These are phyloP conservation scores for Ichthyophthirius multifiliis DNA, from an alignment of 169 alveolate genomes.

Conservation along the genomic window DNA sequence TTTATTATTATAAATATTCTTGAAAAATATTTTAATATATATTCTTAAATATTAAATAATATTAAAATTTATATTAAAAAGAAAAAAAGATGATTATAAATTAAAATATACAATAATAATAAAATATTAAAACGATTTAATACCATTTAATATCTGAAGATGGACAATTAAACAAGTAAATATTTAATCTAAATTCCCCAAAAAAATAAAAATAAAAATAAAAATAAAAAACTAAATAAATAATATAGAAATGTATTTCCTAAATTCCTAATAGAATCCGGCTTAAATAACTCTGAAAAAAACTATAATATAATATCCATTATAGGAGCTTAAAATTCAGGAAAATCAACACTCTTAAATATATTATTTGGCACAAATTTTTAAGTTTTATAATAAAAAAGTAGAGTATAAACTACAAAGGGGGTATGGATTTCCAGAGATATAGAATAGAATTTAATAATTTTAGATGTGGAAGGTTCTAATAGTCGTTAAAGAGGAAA, in stretches of 20 bases:
- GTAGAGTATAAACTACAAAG: slow-evolving; percentile 22
- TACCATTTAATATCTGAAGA: not conserved
- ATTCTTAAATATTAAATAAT: too few relatives aligned
- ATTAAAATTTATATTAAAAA: too few relatives aligned
- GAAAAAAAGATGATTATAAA: not conserved
- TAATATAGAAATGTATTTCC: not conserved
- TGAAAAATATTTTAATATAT: too few relatives aligned
- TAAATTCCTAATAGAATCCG: not conserved
- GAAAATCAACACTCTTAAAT: slow-evolving; percentile 34
- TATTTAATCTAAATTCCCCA: too few relatives aligned
- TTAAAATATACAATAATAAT: not conserved
- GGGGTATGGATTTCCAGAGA: slow-evolving; percentile 31
- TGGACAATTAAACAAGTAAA: not conserved
- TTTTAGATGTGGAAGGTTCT: slow-evolving; percentile 41
- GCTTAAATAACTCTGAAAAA: not conserved
- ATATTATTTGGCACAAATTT: slow-evolving; percentile 31
- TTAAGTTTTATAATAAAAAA: not conserved
- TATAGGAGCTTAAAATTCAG: slow-evolving; percentile 36
- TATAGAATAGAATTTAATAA: slow-evolving; percentile 10
- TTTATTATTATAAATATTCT: too few relatives aligned
- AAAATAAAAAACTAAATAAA: not conserved
- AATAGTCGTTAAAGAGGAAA: slow-evolving; percentile 19
- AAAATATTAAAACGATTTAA: too few relatives aligned
- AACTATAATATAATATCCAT: slow-evolving; percentile 37
- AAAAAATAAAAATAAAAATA: too few relatives aligned